Evolutionary conservation across 2,329 filamentous ascomycete species (phyloP).

Genomic region (Ophiostoma sp.): DNA sequence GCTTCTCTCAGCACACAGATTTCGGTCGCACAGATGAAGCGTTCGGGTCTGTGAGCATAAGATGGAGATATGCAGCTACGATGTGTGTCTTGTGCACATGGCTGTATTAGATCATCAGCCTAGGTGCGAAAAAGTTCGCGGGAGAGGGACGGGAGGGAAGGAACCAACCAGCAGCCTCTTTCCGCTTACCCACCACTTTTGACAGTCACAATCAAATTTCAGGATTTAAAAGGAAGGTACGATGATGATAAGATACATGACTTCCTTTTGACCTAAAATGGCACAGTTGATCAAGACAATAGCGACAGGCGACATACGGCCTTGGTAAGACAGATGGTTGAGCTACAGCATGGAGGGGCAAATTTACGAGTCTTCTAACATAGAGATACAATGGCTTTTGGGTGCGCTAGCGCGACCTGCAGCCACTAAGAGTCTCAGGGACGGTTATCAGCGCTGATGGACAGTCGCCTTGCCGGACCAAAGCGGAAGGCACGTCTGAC

Average conservation of each 20-base stretch:
- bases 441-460: not conserved
- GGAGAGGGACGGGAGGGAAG: not conserved
- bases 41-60: not conserved
- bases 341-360: not conserved
- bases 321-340: too few relatives aligned
- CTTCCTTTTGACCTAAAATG: too few relatives aligned
- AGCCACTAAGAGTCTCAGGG: slow-evolving; percentile 5
- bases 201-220: too few relatives aligned
- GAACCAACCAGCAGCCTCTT: not conserved
- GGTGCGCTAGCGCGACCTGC: slow-evolving; percentile 4
- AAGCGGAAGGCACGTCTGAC: not conserved
- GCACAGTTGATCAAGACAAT: too few relatives aligned
- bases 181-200: not conserved
- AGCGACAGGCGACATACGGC: too few relatives aligned
- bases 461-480: not conserved
- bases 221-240: too few relatives aligned
- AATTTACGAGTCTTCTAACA: not conserved
- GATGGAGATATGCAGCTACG: not conserved
- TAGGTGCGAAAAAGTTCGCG: not conserved
- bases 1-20: not conserved
- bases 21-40: not conserved
- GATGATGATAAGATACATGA: too few relatives aligned
- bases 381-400: not conserved
- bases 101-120: not conserved
- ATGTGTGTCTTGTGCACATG: not conserved